Base-by-base conservation (phyloP, 78 protist genomes). In the Paratrimastix pyriformis region DNA sequence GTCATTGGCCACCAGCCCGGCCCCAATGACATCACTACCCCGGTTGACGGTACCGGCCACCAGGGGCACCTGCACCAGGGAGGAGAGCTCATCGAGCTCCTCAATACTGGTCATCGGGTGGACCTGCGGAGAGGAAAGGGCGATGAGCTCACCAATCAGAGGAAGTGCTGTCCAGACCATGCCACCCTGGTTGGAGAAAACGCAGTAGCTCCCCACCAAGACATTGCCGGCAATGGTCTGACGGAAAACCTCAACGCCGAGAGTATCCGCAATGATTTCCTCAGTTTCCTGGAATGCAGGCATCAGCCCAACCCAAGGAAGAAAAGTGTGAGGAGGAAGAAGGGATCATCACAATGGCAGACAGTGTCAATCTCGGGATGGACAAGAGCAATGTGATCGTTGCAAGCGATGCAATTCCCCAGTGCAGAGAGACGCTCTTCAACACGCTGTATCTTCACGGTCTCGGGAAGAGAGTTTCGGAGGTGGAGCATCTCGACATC, bases 401-500 rank as follows among this genome's bases (percentile, higher is more conserved):
- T 97, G 65, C 87, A 68, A 26, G 89, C 91, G 30, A 97, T 85
- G 43, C 82, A 75, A 81, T 97, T 97, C 39, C 98, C 98, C 13
- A 96, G 88, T 35, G 98, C 98, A 1, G 97, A 90, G 21, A 93
- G 91, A 3, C 93, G 79, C 75, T 96, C 97, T 75, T 96, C 97
- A 0, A 96, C 88, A 30, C 97, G 78, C 55, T 70, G 73, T 0
- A 94, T 87, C 37, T 62, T 72, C 15, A 95, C 96, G 0, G 48
- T 32, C 44, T 97, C 99, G 39, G 99, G 99, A 0, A 97, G 92
- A 3, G 94, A 59, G 86, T 97, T 94, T 35, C 97, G 81, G 46
- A 97, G 71, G 77, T 93, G 97, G 74, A 81, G 88, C 46, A 97
- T 52, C 87, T 97, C 99, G 77, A 93, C 96, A 64, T 97, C 99